Base-by-base conservation (phyloP, 371 early-diverging fungal genomes). In the Apophysomyces variabilis region DNA sequence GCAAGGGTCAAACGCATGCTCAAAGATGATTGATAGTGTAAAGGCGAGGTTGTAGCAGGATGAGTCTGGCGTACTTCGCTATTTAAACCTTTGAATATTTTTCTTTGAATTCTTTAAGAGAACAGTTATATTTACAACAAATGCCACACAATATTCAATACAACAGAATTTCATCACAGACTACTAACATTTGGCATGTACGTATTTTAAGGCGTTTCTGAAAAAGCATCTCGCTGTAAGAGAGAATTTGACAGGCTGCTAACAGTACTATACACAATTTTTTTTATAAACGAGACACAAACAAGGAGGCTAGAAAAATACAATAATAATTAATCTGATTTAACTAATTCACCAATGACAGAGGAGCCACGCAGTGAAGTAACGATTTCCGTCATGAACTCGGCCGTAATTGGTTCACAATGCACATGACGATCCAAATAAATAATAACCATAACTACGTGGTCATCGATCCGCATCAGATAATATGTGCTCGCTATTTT, bases 401-500 rank as follows among this genome's bases (percentile, higher is more conserved):
- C 87, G 65, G 79, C 67, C 16, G 85, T 83, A 2, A 74, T 67
- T 1, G 80, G 72, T 41, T 89, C 88, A 0, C 80, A 77, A 37
- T 77, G 75, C 1, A 67, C 66, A 67, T 87, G 89, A 32, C 78
- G 78, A 59, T 88, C 90, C 9, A 81, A 61, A 72, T 83, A 89
- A 41, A 89, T 84, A 45, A 87, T 78, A 2, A 87, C 78, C 16
- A 87, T 72, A 0, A 83, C 80, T n/a, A 81, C 87, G 65, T 85
- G 87, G 4, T 69, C 71, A 60, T 89, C 90, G 0, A 84, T 72
- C 4, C 84, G 84, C 59, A 86, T 77, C 7, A 88, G 66, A 57
- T 89, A 89, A 45, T 88, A 89, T 2, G 86, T 85, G 54, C 84
- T 83, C 5, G 79, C 79, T 9, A 87, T 75, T 26, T 78, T 85